These are phyloP conservation scores for Calonectria hawksworthii DNA, from an alignment of 2,329 filamentous ascomycete species.

Conservation along the genomic window DNA sequence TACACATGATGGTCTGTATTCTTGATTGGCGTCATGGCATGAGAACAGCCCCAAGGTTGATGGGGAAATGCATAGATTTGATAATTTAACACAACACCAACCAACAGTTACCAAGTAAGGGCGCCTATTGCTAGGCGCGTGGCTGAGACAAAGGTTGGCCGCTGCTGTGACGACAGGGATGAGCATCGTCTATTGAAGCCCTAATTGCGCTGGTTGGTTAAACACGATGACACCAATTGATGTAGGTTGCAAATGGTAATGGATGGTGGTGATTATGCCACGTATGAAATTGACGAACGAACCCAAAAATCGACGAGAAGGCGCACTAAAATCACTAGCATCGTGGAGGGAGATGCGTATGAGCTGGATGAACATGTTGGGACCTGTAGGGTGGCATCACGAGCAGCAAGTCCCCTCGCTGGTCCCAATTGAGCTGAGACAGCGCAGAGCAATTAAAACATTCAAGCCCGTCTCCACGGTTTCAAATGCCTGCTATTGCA, in stretches of 20 bases:
- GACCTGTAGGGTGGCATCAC: constrained; percentile 15
- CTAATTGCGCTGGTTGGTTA: constrained; percentile 13
- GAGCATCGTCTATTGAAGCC: background rate
- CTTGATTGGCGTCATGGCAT: background rate
- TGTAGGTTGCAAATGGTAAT: constrained; percentile 2
- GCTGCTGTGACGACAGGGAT: background rate
- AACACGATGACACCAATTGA: background rate
- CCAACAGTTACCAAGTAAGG: background rate
- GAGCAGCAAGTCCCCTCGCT: background rate
- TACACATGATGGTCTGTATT: background rate
- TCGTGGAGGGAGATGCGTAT: background rate
- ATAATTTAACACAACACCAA: background rate
- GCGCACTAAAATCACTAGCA: background rate
- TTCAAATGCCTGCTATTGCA: background rate
- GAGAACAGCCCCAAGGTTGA: background rate
- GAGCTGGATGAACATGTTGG: background rate
- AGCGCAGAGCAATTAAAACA: background rate
- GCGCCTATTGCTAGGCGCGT: background rate
- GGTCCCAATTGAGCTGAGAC: background rate
- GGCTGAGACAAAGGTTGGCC: background rate
- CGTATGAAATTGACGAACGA: constrained; percentile 20
- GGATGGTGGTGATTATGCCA: constrained; percentile 14
- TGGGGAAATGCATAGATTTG: background rate
- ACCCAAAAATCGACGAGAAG: constrained; percentile 7
- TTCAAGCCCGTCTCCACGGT: constrained; percentile 1